A percentile compares a stretch with the other conserved stretches of the same genome.
phyloP scores from a whole-genome alignment of 2,329 filamentous ascomycete genomes.

The Ascochyta koolunga region DNA sequence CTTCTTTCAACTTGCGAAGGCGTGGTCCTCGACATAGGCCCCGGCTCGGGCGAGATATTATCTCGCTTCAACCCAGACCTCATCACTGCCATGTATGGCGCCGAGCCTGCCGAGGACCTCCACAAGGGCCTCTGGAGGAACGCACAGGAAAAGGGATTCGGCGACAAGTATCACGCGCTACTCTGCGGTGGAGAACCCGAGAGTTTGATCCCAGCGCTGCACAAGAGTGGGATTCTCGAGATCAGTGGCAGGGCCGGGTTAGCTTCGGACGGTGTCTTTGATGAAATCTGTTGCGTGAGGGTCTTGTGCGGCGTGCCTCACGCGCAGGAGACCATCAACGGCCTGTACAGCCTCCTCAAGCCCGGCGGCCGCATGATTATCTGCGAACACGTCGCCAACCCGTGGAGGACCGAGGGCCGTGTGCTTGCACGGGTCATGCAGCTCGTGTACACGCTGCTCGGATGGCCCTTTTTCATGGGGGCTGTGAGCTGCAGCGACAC shows the following conservation, averaged over 20 bases:
- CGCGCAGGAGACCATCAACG: constrained; percentile 52
- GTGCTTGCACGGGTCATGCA: constrained; percentile 55
- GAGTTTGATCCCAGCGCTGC: constrained; percentile 54
- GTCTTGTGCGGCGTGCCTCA: constrained; percentile 62
- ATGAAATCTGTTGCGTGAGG: constrained; percentile 61
- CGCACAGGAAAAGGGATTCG: constrained; percentile 51
- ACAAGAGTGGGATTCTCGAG: constrained; percentile 50
- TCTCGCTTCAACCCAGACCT: constrained; percentile 51
- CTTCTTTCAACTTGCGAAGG: constrained; percentile 40
- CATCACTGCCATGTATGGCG: constrained; percentile 59
- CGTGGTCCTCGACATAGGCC: constrained; percentile 50
- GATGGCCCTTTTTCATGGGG: constrained; percentile 61
- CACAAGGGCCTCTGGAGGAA: constrained; percentile 53
- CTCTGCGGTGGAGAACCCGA: constrained; percentile 55
- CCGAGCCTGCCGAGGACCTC: constrained; percentile 59
- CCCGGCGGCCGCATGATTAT: constrained; percentile 62
- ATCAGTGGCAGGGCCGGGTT: constrained; percentile 26
- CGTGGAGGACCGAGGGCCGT: constrained; percentile 56
- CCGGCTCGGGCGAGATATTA: constrained; percentile 60
- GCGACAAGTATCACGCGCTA: constrained; percentile 57
- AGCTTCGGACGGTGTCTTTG: constrained; percentile 53
- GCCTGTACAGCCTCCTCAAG: constrained; percentile 58
- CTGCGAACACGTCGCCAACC: constrained; percentile 62
- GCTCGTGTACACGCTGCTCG: constrained; percentile 51
- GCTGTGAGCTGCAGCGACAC: constrained; percentile 58